Evolutionary conservation across 352 stramenopile species (phyloP).

Genomic region (Halophytophthora polymorphica): DNA sequence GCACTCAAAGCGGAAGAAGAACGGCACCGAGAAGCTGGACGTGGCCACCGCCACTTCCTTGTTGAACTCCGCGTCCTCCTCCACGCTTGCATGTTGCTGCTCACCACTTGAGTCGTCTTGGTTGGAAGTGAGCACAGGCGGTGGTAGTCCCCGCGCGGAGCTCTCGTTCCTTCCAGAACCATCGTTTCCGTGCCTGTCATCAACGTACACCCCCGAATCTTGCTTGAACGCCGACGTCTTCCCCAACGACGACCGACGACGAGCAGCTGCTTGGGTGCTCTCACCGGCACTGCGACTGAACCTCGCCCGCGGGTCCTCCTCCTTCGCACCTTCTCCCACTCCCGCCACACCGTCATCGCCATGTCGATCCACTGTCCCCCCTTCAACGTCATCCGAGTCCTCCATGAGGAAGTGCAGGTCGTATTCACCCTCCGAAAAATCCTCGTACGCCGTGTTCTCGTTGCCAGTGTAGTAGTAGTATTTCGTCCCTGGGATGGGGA

Average conservation of each 20-base stretch:
- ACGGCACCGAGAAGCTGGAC: slow-evolving; percentile 78
- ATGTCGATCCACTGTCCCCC: slow-evolving; percentile 9
- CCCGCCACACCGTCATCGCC: slow-evolving; percentile 11
- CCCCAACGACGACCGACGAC: not conserved
- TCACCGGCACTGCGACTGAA: slow-evolving; percentile 10
- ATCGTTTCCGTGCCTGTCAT: slow-evolving; percentile 9
- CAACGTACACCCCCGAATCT: slow-evolving; percentile 5
- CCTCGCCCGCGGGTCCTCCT: not conserved
- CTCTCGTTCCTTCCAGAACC: slow-evolving; percentile 16
- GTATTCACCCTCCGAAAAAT: slow-evolving; percentile 48
- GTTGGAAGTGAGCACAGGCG: slow-evolving; percentile 22
- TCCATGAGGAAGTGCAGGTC: slow-evolving; percentile 70
- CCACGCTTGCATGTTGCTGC: slow-evolving; percentile 34
- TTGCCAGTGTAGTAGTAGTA: slow-evolving; percentile 84
- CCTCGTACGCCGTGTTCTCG: slow-evolving; percentile 54
- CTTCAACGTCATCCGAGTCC: slow-evolving; percentile 43
- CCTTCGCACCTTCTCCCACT: not conserved
- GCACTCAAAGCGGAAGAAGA: slow-evolving; percentile 86
- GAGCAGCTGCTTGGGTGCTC: not conserved
- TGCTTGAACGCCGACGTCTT: not conserved
- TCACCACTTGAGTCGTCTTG: slow-evolving; percentile 24
- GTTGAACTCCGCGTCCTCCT: slow-evolving; percentile 81
- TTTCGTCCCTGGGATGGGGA: slow-evolving; percentile 66
- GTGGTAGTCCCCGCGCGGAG: slow-evolving; percentile 20
- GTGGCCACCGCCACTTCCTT: slow-evolving; percentile 81